These are phyloP conservation scores for Eutypa lata DNA, from an alignment of 2,329 filamentous ascomycete species.

Conservation along the genomic window DNA sequence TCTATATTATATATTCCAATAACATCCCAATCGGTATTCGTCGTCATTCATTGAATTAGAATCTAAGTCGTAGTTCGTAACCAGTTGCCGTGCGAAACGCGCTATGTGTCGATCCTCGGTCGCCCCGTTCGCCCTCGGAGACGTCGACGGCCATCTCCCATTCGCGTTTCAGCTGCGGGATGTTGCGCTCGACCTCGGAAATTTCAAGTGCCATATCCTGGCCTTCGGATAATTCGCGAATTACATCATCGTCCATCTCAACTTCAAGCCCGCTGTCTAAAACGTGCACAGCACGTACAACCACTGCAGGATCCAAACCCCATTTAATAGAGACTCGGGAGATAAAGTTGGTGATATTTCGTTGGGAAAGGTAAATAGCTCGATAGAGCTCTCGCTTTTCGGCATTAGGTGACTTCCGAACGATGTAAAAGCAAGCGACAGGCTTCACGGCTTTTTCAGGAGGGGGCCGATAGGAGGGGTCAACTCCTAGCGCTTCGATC, in stretches of 20 bases:
- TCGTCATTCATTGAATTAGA: slow-evolving; percentile 31
- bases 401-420: slow-evolving; percentile 47
- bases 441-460: slow-evolving; percentile 65
- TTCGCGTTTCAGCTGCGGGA: slow-evolving; percentile 48
- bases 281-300: slow-evolving; percentile 69
- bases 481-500: slow-evolving; percentile 92
- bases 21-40: not conserved
- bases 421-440: slow-evolving; percentile 86
- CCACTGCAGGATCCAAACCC: slow-evolving; percentile 68
- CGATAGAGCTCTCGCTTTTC: slow-evolving; percentile 67
- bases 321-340: slow-evolving; percentile 74
- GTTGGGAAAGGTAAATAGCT: slow-evolving; percentile 79
- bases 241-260: slow-evolving; percentile 85
- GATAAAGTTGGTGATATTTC: slow-evolving; percentile 72
- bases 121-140: slow-evolving; percentile 14
- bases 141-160: slow-evolving; percentile 62
- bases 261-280: slow-evolving; percentile 75
- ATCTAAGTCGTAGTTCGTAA: slow-evolving; percentile 45
- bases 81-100: slow-evolving; percentile 29
- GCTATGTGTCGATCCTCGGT: slow-evolving; percentile 29
- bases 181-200: slow-evolving; percentile 35
- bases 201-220: slow-evolving; percentile 85
- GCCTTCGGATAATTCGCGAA: slow-evolving; percentile 79
- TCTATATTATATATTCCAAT: slow-evolving; percentile 5
- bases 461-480: slow-evolving; percentile 78